These are phyloP conservation scores for Periconia digitata DNA, from an alignment of 2,329 filamentous ascomycete species.

Conservation along the genomic window DNA sequence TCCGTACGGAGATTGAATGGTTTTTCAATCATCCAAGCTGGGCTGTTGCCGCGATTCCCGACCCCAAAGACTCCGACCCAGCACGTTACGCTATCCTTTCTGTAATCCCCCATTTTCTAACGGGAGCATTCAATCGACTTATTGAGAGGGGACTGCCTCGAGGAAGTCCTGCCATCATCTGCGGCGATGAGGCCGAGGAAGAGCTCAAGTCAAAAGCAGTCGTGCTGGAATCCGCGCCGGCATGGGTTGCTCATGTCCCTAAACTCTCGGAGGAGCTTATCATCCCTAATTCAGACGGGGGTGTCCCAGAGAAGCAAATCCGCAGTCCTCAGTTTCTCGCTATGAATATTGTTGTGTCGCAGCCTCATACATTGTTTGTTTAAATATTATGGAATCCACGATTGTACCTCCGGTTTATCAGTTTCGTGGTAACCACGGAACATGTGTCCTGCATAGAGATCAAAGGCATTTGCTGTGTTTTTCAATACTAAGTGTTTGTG, in stretches of 20 bases:
- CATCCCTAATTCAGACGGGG: background rate
- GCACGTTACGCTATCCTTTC: conserved; percentile 1
- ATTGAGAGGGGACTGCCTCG: background rate
- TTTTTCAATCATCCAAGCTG: conserved; percentile 1
- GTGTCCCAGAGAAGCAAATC: background rate
- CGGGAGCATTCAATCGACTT: conserved; percentile 1
- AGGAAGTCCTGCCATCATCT: conserved; percentile 1
- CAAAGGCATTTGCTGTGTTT: no score
- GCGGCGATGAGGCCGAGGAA: background rate
- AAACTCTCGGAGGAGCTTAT: background rate
- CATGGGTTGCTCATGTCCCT: background rate
- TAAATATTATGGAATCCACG: background rate
- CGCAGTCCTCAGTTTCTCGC: background rate
- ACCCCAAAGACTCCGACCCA: conserved; percentile 1
- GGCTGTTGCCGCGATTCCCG: conserved; percentile 1
- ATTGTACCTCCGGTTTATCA: background rate
- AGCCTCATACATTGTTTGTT: conserved; percentile 2
- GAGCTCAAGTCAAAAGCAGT: conserved; percentile 1
- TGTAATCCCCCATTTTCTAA: background rate
- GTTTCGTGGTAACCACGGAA: no score
- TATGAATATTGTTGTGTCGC: background rate
- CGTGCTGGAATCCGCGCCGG: background rate
- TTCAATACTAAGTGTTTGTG: no score
- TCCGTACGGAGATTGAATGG: background rate
- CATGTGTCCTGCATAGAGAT: no score